phyloP scores from a whole-genome alignment of 345 rosid species.

The Syzygium aqueum region DNA sequence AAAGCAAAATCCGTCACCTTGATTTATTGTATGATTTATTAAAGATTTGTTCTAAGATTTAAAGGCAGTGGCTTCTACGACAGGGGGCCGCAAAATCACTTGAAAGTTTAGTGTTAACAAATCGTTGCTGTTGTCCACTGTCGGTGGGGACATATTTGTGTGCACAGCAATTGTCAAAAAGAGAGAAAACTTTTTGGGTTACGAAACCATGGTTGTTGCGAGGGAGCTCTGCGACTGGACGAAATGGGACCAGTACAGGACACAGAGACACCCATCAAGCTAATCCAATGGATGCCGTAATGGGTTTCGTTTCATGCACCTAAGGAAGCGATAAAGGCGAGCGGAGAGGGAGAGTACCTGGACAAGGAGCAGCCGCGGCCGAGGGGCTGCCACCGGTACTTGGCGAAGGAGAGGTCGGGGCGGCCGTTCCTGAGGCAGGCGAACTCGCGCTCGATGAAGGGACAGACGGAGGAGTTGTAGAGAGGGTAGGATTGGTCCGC shows the following conservation, averaged over 20 bases:
- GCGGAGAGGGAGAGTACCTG: slow-evolving; percentile 20
- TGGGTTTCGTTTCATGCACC: background rate
- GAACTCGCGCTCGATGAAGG: slow-evolving; percentile 61
- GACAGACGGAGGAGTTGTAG: slow-evolving; percentile 49
- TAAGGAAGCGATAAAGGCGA: background rate
- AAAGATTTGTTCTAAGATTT: background rate
- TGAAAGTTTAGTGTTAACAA: no score
- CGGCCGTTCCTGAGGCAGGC: slow-evolving; percentile 62
- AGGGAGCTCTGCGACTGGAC: background rate
- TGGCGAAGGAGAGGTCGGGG: slow-evolving; percentile 44
- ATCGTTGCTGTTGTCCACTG: background rate
- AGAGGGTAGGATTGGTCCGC: slow-evolving; percentile 53
- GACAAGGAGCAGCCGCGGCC: slow-evolving; percentile 43
- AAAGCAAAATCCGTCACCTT: background rate
- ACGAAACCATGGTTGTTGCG: background rate
- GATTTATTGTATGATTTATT: background rate
- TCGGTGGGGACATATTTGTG: background rate
- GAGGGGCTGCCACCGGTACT: slow-evolving; percentile 69
- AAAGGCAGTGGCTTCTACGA: background rate
- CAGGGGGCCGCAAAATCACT: no score
- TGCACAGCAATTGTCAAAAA: background rate
- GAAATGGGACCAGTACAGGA: background rate
- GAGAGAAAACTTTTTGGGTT: background rate
- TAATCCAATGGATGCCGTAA: background rate
- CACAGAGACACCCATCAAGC: background rate